Conservation (phyloP, 345 rosid genomes). For the Garcia nutans region DNA sequence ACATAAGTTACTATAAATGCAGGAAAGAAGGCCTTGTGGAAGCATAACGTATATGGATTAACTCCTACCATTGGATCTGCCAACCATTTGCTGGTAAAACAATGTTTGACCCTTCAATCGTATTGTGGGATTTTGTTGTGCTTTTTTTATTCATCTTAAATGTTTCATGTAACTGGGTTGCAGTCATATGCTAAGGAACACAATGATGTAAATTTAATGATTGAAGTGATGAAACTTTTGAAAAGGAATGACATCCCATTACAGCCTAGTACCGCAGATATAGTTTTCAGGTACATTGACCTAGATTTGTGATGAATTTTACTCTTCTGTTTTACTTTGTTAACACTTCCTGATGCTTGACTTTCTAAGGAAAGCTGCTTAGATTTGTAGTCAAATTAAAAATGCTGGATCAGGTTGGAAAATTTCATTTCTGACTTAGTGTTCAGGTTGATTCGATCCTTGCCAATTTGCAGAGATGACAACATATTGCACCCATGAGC, state of each 20-base stretch:
- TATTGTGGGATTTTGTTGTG: constrained; percentile 15
- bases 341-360: constrained; percentile 12
- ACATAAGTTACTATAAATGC: constrained; percentile 15
- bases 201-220: constrained; percentile 59
- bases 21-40: constrained; percentile 80
- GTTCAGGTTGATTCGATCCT: too few species aligned
- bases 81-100: constrained; percentile 70
- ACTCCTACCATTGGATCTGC: constrained; percentile 73
- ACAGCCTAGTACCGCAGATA: constrained; percentile 82
- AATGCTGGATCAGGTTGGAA: background rate
- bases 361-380: background rate
- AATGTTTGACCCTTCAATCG: background rate
- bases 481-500: background rate
- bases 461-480: background rate
- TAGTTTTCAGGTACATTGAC: constrained; percentile 58
- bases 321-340: constrained; percentile 1
- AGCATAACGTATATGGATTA: constrained; percentile 76
- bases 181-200: constrained; percentile 68
- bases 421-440: background rate
- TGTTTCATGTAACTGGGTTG: constrained; percentile 20
- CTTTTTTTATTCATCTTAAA: background rate
- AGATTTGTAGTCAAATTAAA: background rate
- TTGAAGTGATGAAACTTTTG: constrained; percentile 62
- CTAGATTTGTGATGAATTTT: background rate
- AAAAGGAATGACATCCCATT: constrained; percentile 54